Percentiles rank a stretch among this genome's conserved stretches.
phyloP scores from a whole-genome alignment of 2,329 filamentous ascomycete species.

The Exophiala sp. region DNA sequence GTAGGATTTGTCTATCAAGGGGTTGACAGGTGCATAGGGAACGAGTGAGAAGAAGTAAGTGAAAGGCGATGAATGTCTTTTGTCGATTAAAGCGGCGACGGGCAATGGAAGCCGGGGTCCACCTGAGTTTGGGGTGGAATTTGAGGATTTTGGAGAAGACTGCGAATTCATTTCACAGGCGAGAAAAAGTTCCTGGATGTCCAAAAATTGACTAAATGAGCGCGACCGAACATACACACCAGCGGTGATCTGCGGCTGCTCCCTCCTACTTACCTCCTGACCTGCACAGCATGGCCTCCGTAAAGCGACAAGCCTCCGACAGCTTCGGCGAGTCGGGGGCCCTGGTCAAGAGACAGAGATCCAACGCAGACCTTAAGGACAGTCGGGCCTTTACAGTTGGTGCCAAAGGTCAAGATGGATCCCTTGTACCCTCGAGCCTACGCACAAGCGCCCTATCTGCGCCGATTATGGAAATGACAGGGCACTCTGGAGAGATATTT shows the following conservation, averaged over 20 bases:
- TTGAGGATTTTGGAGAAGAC: neutral
- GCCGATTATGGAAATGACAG: conserved; percentile 88
- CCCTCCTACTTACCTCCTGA: neutral
- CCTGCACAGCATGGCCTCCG: conserved; percentile 66
- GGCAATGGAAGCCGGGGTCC: neutral
- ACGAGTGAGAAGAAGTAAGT: no score
- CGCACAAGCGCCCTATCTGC: conserved; percentile 80
- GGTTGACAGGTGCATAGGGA: neutral
- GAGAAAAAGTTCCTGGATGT: neutral
- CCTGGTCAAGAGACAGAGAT: conserved; percentile 86
- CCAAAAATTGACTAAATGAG: neutral
- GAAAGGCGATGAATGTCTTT: no score
- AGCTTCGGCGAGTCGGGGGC: conserved; percentile 76
- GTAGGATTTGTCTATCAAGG: neutral
- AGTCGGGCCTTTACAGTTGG: conserved; percentile 58
- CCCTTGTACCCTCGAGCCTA: conserved; percentile 65
- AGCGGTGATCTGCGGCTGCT: no score
- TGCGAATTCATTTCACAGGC: neutral
- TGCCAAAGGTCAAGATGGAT: conserved; percentile 51
- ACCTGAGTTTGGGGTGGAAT: neutral
- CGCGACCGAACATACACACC: no score
- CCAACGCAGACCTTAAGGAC: conserved; percentile 54
- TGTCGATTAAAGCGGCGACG: neutral
- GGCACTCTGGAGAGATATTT: conserved; percentile 79
- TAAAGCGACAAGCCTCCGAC: conserved; percentile 86